Evolutionary conservation across 495 filamentous ascomycete genomes (phyloP).

Genomic region (Antarctomyces pellizariae): DNA sequence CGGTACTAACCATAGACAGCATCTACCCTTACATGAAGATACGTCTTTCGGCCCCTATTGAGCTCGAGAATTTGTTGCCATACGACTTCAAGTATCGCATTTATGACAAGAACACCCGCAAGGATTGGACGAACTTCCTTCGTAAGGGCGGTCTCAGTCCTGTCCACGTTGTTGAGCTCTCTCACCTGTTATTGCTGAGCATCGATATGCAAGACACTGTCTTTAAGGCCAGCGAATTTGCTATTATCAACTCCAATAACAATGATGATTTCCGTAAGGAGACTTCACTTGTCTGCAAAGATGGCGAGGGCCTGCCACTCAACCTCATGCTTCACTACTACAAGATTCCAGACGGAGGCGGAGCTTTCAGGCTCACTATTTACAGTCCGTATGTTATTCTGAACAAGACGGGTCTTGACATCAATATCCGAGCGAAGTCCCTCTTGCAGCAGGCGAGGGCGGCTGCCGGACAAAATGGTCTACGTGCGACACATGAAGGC

Average conservation of each 20-base stretch:
- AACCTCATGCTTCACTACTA: constrained; percentile 79
- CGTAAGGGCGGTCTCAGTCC: constrained; percentile 90
- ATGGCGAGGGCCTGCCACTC: constrained; percentile 54
- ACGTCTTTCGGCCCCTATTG: constrained; percentile 71
- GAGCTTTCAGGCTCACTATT: constrained; percentile 84
- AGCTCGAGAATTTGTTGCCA: constrained; percentile 82
- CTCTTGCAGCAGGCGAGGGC: constrained; percentile 62
- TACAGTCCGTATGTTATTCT: constrained; percentile 84
- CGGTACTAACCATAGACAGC: constrained; percentile 19
- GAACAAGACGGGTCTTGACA: constrained; percentile 80
- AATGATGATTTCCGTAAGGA: constrained; percentile 80
- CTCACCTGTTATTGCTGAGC: constrained; percentile 75
- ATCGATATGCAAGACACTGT: constrained; percentile 89
- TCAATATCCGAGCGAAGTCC: constrained; percentile 73
- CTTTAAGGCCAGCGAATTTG: constrained; percentile 87
- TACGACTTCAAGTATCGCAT: constrained; percentile 98
- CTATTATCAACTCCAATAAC: constrained; percentile 77
- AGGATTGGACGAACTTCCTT: constrained; percentile 96
- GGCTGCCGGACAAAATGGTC: constrained; percentile 57
- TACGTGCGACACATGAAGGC: constrained; percentile 19
- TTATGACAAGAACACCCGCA: constrained; percentile 91
- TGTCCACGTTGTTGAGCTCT: constrained; percentile 88
- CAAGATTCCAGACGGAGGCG: constrained; percentile 78
- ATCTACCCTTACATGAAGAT: constrained; percentile 89
- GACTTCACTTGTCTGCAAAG: constrained; percentile 53